Evolutionary conservation across 2,329 filamentous ascomycete species (phyloP), one percentile per base, ranked within the genome.

Genomic region (Aureobasidium mangrovei): DNA sequence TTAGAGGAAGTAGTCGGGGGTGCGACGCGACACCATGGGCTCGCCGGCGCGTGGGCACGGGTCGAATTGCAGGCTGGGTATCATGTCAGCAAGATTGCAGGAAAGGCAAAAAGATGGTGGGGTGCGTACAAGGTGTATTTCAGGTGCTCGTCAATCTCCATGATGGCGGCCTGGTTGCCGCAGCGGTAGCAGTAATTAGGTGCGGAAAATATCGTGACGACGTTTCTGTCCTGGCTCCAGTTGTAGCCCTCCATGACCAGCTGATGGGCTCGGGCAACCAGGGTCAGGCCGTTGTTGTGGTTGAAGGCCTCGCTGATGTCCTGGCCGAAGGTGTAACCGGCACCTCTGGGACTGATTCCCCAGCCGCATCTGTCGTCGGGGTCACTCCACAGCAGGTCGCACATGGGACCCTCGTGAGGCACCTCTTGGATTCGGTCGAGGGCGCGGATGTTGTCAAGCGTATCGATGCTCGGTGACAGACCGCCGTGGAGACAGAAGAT

Each of bases 231-330:
- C 72, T 97, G 93, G 61, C 91, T 96, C 93, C 93, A 98, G 71
- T 97, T 98, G 74, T 97, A 98, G 46, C 93, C 93, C 72, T 98
- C 93, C 91, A 97, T 98, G 58, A 98, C 93, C 70, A 98, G 77
- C 76, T 98, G 93, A 78, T 98, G 93, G 54, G 93, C 93, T 72
- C 93, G 82, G 57, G 93, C 93, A 67, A 98, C 94, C 59, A 97
- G 78, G 53, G 91, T 97, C 72, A 98, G 76, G 55, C 91, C 91
- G 67, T 98, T 98, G 79, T 97, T 97, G 70, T 97, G 91, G 73
- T 97, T 97, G 77, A 98, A 98, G 1, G 91, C 91, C 75, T 98
- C 91, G 35, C 89, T 95, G 65, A 97, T 97, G 69, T 97, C 91
- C 74, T 96, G 91, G 38, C 57, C 57, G 38, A 59, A 59, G 31